A percentile compares a stretch with the other conserved stretches of the same genome.
Conservation (phyloP, 805 yeast genomes). For the Metschnikowia baotianmanensis region DNA sequence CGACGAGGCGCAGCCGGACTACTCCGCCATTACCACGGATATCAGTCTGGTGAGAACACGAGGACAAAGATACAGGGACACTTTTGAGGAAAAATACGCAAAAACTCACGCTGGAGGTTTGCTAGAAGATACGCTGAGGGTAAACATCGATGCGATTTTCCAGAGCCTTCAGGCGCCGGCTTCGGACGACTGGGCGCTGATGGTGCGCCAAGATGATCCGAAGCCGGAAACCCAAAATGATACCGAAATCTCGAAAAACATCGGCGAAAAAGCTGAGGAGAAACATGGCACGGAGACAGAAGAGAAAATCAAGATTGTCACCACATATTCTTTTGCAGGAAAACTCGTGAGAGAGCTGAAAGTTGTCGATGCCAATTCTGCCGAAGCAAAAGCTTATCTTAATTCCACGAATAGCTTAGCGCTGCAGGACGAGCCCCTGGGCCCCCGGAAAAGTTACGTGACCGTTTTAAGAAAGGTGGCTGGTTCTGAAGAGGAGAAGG, state of each 20-base stretch:
- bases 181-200: constrained; percentile 17
- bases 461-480: constrained; percentile 34
- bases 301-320: constrained; percentile 59
- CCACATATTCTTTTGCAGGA: constrained; percentile 89
- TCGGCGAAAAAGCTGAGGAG: not conserved
- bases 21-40: constrained; percentile 51
- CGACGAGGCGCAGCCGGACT: constrained; percentile 27
- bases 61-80: constrained; percentile 52
- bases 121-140: constrained; percentile 19
- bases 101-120: constrained; percentile 9
- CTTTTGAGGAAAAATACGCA: not conserved
- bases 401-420: constrained; percentile 46
- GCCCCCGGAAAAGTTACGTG: constrained; percentile 27
- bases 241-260: not conserved
- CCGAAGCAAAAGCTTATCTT: constrained; percentile 83
- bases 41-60: constrained; percentile 67
- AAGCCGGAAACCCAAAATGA: constrained; percentile 10
- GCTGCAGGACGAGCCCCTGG: constrained; percentile 11
- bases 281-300: constrained; percentile 3
- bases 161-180: constrained; percentile 12
- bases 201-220: constrained; percentile 12
- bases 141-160: constrained; percentile 36
- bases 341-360: constrained; percentile 74
- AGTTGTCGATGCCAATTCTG: constrained; percentile 71
- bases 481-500: constrained; percentile 29